Evolutionary conservation across 1,139 yeast genomes (phyloP), one percentile per base, ranked within the genome.

Genomic region (Kodamaea alishanica): DNA sequence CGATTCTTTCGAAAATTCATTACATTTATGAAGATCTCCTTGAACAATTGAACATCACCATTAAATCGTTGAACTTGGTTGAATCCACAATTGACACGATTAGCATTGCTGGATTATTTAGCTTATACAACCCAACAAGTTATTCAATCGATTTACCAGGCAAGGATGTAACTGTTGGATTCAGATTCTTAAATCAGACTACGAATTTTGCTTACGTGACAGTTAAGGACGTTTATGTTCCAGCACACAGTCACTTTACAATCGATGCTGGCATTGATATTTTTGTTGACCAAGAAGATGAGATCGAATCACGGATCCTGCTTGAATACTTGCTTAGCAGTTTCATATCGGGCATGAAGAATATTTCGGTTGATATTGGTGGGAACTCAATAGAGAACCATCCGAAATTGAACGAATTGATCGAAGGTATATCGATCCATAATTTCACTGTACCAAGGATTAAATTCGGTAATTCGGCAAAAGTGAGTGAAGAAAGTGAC

Each of bases 51-150:
- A 55, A 59, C 25, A 41, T 62, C 1, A 49, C 49, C 6, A 47
- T 70, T 4, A 50, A 52, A 11, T 46, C 52, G 1, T 42, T 70
- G 8, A 34, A 41, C 3, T 58, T 60, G 23, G 39, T 61, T 7
- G 55, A 55, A 2, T 59, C 75, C 0, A 47, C 51, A 9, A 33
- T 39, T 0, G 42, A 48, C 0, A 48, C 44, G 9, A 39, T 60
- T 23, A 44, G 46, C 25, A 55, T 55, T 45, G 51, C 43, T 56
- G 46, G 63, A 31, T 65, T 70, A 42, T 52, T 70, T n/a, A 61
- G 59, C 8, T 38, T 75, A 6, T 39, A 45, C 6, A 73, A 76
- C 39, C 76, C 79, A 1, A 48, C 63, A 12, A 48, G 50, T 15
- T 34, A 54, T 6, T 52, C 61, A 1, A 27, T 62, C 10, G 58